phyloP scores from a whole-genome alignment of 306 rosid genomes.

The Glycine latifolia region DNA sequence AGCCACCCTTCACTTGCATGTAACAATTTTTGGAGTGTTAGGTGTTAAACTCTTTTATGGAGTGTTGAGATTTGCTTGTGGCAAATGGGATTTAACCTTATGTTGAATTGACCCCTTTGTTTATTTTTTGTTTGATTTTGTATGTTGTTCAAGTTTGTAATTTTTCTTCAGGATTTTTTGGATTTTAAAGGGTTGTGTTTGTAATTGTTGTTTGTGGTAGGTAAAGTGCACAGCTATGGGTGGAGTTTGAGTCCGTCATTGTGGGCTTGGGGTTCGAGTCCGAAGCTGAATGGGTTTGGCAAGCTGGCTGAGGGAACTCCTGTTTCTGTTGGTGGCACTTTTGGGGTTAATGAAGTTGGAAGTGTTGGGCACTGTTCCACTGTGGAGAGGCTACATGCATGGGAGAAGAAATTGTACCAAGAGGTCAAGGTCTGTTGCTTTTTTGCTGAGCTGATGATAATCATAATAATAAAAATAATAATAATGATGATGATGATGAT shows the following conservation, averaged over 20 bases:
- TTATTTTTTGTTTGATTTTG: no score
- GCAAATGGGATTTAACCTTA: not conserved
- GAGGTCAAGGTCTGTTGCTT: slow-evolving; percentile 83
- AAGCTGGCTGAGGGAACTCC: slow-evolving; percentile 56
- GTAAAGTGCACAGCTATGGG: slow-evolving; percentile 74
- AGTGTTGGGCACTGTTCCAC: slow-evolving; percentile 78
- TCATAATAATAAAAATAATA: not conserved
- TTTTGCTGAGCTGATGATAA: not conserved
- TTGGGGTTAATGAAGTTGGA: slow-evolving; percentile 51
- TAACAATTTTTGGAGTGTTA: not conserved
- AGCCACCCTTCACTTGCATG: slow-evolving; percentile 35
- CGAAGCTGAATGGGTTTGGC: slow-evolving; percentile 64
- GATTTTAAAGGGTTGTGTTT: slow-evolving; percentile 32
- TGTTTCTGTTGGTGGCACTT: slow-evolving; percentile 46
- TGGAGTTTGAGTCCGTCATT: slow-evolving; percentile 72
- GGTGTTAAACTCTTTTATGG: not conserved
- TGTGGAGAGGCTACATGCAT: slow-evolving; percentile 87
- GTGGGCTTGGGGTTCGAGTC: slow-evolving; percentile 80
- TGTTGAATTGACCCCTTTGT: not conserved
- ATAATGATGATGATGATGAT: not conserved
- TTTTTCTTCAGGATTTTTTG: not conserved
- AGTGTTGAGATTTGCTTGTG: slow-evolving; percentile 18
- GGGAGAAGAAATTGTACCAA: slow-evolving; percentile 90
- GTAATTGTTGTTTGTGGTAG: slow-evolving; percentile 46
- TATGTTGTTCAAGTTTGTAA: slow-evolving; percentile 5